phyloP scores from a whole-genome alignment of 2,329 filamentous ascomycete species.

The Aciculosporium take region DNA sequence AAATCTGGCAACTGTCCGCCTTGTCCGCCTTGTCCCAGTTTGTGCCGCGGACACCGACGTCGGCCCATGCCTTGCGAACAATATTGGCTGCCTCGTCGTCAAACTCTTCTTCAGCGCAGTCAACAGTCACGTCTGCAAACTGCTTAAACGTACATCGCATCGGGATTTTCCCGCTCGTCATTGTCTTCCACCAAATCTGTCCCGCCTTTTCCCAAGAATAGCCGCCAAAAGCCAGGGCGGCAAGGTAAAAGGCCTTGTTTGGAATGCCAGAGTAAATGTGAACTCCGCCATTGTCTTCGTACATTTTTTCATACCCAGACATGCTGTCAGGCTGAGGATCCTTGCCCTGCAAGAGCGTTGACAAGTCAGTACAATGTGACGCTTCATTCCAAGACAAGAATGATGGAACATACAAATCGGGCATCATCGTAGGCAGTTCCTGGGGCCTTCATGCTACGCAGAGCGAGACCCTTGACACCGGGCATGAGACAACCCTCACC shows the following conservation, averaged over 20 bases:
- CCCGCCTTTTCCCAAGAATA: slow-evolving; percentile 40
- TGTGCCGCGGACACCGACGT: slow-evolving; percentile 27
- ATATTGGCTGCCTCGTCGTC: slow-evolving; percentile 26
- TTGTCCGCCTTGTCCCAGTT: slow-evolving; percentile 9
- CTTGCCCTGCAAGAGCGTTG: slow-evolving; percentile 23
- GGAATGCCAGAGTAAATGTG: slow-evolving; percentile 44
- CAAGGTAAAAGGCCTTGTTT: slow-evolving; percentile 41
- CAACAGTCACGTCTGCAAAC: slow-evolving; percentile 34
- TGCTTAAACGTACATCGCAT: slow-evolving; percentile 29
- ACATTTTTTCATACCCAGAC: slow-evolving; percentile 24
- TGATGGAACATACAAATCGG: slow-evolving; percentile 26
- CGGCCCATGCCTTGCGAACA: slow-evolving; percentile 32
- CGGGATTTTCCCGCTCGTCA: slow-evolving; percentile 28
- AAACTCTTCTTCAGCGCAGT: slow-evolving; percentile 29
- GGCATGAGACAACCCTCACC: slow-evolving; percentile 38
- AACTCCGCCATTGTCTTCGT: slow-evolving; percentile 37
- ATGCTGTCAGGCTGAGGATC: slow-evolving; percentile 38
- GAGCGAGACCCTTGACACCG: slow-evolving; percentile 33
- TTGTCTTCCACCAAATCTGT: slow-evolving; percentile 37
- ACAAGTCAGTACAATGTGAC: background rate
- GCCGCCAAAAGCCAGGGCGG: slow-evolving; percentile 32
- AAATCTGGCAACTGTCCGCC: too few species aligned
- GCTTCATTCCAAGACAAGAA: background rate
- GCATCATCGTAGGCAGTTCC: slow-evolving; percentile 39
- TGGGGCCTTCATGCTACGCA: slow-evolving; percentile 40